Evolutionary conservation across 345 rosid species (phyloP).

Genomic region (Odontarrhena argentea): DNA sequence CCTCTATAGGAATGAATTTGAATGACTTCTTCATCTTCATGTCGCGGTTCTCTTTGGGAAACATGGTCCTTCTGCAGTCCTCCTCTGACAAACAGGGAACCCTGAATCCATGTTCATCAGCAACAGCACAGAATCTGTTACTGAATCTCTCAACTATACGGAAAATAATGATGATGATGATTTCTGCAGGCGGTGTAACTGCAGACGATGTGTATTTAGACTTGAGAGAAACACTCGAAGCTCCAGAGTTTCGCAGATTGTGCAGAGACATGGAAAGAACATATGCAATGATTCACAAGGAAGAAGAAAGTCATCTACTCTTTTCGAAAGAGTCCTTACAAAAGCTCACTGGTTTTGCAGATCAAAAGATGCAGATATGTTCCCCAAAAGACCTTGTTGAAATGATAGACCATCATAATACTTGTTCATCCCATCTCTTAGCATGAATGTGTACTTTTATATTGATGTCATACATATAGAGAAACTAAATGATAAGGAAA

Average conservation of each 20-base stretch:
- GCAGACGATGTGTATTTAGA: constrained; percentile 47
- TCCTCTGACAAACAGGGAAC: constrained; percentile 16
- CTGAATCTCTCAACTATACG: constrained; percentile 55
- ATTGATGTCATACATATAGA: background rate
- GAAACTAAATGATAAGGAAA: too few species aligned
- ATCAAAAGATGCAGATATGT: constrained; percentile 41
- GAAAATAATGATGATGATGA: constrained; percentile 56
- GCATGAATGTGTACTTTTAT: constrained; percentile 11
- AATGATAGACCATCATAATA: constrained; percentile 44
- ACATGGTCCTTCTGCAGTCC: constrained; percentile 47
- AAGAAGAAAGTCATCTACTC: constrained; percentile 33
- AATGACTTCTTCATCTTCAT: constrained; percentile 68
- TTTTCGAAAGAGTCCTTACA: constrained; percentile 37
- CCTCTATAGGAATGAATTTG: constrained; percentile 79
- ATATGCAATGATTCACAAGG: constrained; percentile 52
- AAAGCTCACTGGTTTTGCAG: constrained; percentile 35
- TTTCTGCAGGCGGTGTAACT: constrained; percentile 42
- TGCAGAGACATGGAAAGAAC: constrained; percentile 49
- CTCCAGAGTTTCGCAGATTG: constrained; percentile 58
- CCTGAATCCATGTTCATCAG: constrained; percentile 41
- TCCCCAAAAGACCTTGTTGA: constrained; percentile 62
- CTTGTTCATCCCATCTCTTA: constrained; percentile 17
- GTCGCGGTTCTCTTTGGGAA: constrained; percentile 58
- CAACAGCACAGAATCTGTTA: constrained; percentile 45
- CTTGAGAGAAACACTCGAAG: constrained; percentile 46